phyloP scores from a whole-genome alignment of 2,329 filamentous ascomycete species.

The Nakataea oryzae region DNA sequence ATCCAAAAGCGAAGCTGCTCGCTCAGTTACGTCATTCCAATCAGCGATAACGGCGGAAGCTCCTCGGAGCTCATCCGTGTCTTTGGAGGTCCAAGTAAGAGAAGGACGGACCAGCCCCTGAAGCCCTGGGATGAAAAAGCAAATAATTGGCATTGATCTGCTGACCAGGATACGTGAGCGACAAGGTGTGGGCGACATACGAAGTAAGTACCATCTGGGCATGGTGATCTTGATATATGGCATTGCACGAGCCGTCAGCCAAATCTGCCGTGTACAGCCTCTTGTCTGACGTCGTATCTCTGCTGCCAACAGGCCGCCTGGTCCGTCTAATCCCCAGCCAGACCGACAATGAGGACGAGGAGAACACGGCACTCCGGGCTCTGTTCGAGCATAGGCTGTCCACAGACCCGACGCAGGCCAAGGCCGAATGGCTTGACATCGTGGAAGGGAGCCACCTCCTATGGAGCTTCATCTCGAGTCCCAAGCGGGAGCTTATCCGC shows the following conservation, averaged over 20 bases:
- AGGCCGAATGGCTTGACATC: constrained; percentile 77
- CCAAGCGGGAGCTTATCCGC: constrained; percentile 67
- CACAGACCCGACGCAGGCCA: constrained; percentile 46
- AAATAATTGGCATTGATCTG: not conserved
- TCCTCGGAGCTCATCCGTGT: constrained; percentile 90
- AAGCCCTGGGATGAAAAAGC: not conserved
- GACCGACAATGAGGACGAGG: constrained; percentile 34
- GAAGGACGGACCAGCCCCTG: not conserved
- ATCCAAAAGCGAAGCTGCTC: constrained; percentile 54
- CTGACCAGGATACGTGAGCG: not conserved
- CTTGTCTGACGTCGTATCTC: not conserved
- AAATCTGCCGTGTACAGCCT: not conserved
- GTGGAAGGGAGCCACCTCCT: constrained; percentile 71
- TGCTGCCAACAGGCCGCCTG: constrained; percentile 54
- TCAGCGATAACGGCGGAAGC: constrained; percentile 91
- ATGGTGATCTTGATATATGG: not conserved
- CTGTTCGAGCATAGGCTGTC: constrained; percentile 85
- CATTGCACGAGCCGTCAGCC: not conserved
- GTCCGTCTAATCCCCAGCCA: constrained; percentile 75
- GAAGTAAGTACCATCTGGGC: constrained; percentile 45
- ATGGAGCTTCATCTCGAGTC: constrained; percentile 61
- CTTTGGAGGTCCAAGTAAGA: constrained; percentile 78
- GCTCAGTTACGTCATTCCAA: constrained; percentile 82
- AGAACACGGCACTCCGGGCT: constrained; percentile 64
- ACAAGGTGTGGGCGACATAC: constrained; percentile 53